Evolutionary conservation across 306 rosid genomes (phyloP).

Genomic region (Pyrus communis): DNA sequence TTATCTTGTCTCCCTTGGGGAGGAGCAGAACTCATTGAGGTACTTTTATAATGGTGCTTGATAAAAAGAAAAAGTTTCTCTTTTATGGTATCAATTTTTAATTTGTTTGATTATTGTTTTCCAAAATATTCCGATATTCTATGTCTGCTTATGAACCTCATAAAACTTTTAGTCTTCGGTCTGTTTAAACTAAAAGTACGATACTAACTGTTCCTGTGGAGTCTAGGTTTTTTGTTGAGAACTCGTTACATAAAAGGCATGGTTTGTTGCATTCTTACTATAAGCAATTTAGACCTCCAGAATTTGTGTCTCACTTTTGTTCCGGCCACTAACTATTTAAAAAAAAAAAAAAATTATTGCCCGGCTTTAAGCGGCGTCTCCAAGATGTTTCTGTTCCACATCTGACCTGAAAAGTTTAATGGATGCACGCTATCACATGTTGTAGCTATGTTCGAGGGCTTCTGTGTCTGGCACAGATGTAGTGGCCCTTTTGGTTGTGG

Average conservation of each 20-base stretch:
- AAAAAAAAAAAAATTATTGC: background rate
- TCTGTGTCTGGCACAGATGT: background rate
- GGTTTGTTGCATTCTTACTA: background rate
- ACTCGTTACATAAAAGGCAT: background rate
- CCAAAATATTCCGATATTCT: background rate
- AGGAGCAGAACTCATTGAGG: slow-evolving; percentile 94
- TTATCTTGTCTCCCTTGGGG: slow-evolving; percentile 98
- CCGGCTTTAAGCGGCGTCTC: background rate
- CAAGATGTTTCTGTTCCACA: background rate
- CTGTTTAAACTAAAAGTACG: background rate
- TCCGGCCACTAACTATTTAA: background rate
- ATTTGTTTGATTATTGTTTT: background rate
- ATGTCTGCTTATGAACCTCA: background rate
- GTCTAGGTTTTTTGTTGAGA: background rate
- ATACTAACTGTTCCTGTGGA: background rate
- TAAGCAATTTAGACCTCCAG: background rate
- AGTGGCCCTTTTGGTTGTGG: background rate
- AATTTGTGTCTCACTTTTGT: background rate
- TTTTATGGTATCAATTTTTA: background rate
- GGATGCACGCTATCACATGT: background rate
- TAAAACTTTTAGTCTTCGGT: background rate
- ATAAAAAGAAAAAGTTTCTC: background rate
- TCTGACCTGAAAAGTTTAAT: background rate
- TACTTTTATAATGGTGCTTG: slow-evolving; percentile 23
- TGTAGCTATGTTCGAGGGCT: background rate